Evolutionary conservation across 2,329 filamentous ascomycete genomes (phyloP).

Genomic region (Simplicillium sp.): DNA sequence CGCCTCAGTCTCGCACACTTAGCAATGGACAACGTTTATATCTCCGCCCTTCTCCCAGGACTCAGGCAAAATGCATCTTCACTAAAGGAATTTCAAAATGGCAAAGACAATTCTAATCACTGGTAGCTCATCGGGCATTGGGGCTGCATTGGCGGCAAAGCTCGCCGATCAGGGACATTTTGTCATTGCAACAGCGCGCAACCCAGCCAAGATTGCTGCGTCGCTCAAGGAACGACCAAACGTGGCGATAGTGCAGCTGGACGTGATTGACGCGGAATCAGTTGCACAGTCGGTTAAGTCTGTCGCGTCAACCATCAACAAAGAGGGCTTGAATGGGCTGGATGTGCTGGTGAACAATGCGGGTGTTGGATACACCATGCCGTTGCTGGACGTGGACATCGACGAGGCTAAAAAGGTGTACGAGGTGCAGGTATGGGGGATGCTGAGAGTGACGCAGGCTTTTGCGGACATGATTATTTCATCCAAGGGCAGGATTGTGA

Average conservation of each 20-base stretch:
- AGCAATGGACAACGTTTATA: too few relatives aligned
- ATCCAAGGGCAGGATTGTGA: slow-evolving; percentile 15
- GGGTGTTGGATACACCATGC: slow-evolving; percentile 18
- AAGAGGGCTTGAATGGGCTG: slow-evolving; percentile 7
- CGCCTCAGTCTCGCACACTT: too few relatives aligned
- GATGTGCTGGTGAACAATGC: slow-evolving; percentile 22
- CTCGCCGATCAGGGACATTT: slow-evolving; percentile 12
- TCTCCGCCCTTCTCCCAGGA: too few relatives aligned
- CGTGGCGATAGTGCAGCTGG: slow-evolving; percentile 15
- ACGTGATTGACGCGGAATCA: slow-evolving; percentile 14
- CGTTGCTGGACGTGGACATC: slow-evolving; percentile 24
- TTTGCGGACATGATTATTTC: slow-evolving; percentile 20
- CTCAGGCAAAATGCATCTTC: too few relatives aligned
- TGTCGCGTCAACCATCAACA: background rate
- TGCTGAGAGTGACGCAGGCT: slow-evolving; percentile 23
- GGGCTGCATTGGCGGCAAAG: slow-evolving; percentile 7
- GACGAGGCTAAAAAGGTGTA: slow-evolving; percentile 22
- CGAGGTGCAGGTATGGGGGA: slow-evolving; percentile 30
- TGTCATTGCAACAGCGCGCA: slow-evolving; percentile 18
- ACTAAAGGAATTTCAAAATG: too few relatives aligned
- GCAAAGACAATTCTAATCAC: slow-evolving; percentile 7
- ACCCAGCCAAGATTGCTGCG: slow-evolving; percentile 14
- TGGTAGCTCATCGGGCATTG: slow-evolving; percentile 11
- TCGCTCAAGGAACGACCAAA: slow-evolving; percentile 10
- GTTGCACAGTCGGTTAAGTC: slow-evolving; percentile 10